Evolutionary conservation across 106 monocot species (phyloP).

Genomic region (Cymbidium sinense): DNA sequence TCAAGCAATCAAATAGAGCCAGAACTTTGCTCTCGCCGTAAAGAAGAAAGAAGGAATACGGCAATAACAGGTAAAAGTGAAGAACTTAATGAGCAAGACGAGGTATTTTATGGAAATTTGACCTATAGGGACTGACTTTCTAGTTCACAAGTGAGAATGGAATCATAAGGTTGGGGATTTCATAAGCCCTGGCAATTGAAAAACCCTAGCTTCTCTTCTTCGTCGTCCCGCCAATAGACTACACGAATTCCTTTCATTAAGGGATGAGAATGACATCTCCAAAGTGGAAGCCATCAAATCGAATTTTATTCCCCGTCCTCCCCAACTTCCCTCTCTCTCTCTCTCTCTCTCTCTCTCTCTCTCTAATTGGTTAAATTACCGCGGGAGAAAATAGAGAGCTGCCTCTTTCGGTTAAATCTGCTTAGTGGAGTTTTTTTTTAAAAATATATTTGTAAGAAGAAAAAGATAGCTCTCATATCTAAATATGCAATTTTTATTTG

Average conservation of each 20-base stretch:
- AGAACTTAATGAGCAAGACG: neutral
- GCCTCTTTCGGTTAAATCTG: no score
- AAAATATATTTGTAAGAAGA: no score
- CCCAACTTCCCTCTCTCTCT: neutral
- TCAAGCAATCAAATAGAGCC: neutral
- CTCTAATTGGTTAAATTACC: neutral
- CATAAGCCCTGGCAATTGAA: neutral
- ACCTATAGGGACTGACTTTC: no score
- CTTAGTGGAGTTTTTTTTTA: no score
- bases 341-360: neutral
- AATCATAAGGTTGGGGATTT: neutral
- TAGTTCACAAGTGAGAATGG: no score
- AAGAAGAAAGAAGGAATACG: neutral
- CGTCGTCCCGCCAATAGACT: slow-evolving; percentile 4
- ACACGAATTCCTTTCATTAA: neutral
- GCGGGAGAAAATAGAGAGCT: no score
- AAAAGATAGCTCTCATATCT: no score
- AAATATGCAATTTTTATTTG: no score
- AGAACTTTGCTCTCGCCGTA: neutral
- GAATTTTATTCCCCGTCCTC: slow-evolving; percentile 3
- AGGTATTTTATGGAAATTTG: no score
- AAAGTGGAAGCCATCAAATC: slow-evolving; percentile 6
- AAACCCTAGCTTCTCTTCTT: neutral
- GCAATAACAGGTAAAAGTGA: neutral
- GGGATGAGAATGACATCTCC: neutral